Conservation (phyloP, 768 basidiomycete genomes). For the Naganishia vishniacii region DNA sequence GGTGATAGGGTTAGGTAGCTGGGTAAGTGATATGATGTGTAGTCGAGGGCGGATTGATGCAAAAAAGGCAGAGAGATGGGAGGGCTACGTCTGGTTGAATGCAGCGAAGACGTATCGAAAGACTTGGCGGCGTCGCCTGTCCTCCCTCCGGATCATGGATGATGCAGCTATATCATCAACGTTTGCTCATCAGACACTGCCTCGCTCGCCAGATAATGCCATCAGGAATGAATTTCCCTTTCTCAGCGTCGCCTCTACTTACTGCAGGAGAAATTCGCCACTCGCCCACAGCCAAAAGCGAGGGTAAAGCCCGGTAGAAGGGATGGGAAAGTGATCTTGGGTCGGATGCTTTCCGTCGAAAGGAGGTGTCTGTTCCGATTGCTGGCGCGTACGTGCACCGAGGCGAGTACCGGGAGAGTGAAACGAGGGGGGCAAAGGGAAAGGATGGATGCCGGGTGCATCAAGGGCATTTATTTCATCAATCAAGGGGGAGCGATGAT, state of each 20-base stretch:
- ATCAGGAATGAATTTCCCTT: slow-evolving; percentile 17
- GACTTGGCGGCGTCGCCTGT: too few relatives aligned
- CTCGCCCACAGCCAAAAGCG: slow-evolving; percentile 8
- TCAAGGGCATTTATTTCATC: too few relatives aligned
- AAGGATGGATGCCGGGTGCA: too few relatives aligned
- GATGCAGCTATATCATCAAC: slow-evolving; percentile 10
- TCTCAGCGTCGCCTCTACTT: slow-evolving; percentile 6
- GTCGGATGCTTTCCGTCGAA: not conserved
- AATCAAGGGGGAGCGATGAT: too few relatives aligned
- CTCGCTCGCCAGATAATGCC: not conserved
- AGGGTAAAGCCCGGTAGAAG: slow-evolving; percentile 8
- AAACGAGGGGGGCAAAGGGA: not conserved
- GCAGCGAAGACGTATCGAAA: too few relatives aligned
- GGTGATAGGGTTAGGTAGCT: too few relatives aligned
- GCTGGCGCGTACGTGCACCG: not conserved
- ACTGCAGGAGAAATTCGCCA: not conserved
- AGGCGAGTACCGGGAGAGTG: not conserved
- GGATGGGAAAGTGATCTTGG: slow-evolving; percentile 20
- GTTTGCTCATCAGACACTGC: not conserved
- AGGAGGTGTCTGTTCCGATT: slow-evolving; percentile 17
- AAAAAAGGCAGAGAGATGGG: too few relatives aligned
- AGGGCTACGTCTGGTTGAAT: too few relatives aligned
- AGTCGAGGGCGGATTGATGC: too few relatives aligned
- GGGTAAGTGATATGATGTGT: too few relatives aligned
- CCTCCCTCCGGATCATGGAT: too few relatives aligned